A percentile compares a stretch with the other conserved stretches of the same genome.
phyloP scores from a whole-genome alignment of 2,329 filamentous ascomycete species.

The Talaromyces sp. region DNA sequence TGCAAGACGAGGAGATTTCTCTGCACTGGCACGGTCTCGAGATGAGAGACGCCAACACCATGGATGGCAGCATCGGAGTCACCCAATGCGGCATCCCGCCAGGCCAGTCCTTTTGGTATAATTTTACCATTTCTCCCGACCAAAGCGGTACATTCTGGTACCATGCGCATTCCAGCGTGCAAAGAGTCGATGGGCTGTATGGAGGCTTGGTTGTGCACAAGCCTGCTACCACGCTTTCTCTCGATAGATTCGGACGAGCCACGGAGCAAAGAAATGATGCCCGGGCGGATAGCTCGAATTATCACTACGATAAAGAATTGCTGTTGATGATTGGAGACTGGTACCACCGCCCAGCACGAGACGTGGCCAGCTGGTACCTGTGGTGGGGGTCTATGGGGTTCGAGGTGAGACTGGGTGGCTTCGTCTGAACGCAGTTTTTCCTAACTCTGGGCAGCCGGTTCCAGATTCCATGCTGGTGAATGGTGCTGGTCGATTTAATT shows the following conservation, averaged over 20 bases:
- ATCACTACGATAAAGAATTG: slow-evolving; percentile 35
- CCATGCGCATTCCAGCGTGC: slow-evolving; percentile 42
- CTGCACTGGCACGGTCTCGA: slow-evolving; percentile 47
- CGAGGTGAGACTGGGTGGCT: slow-evolving; percentile 25
- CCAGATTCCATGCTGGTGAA: slow-evolving; percentile 47
- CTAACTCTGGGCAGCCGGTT: slow-evolving; percentile 33
- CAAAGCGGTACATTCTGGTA: slow-evolving; percentile 48
- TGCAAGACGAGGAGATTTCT: slow-evolving; percentile 34
- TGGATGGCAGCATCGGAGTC: slow-evolving; percentile 49
- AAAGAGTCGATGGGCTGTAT: slow-evolving; percentile 44
- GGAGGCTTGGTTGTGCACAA: slow-evolving; percentile 45
- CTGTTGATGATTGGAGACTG: slow-evolving; percentile 47
- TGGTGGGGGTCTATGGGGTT: slow-evolving; percentile 40
- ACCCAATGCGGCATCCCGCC: slow-evolving; percentile 64
- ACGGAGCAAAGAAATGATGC: not conserved
- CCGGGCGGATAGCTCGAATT: slow-evolving; percentile 12
- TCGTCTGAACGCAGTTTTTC: not conserved
- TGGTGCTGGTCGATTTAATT: slow-evolving; percentile 42
- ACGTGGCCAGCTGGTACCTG: slow-evolving; percentile 42
- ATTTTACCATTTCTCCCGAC: slow-evolving; percentile 32
- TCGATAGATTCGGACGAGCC: not conserved
- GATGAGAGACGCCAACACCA: slow-evolving; percentile 24
- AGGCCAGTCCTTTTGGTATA: slow-evolving; percentile 45
- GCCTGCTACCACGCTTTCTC: slow-evolving; percentile 18
- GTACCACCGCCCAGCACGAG: slow-evolving; percentile 41